Conservation (phyloP, 2,329 filamentous ascomycete genomes). For the Shiraia sp. region DNA sequence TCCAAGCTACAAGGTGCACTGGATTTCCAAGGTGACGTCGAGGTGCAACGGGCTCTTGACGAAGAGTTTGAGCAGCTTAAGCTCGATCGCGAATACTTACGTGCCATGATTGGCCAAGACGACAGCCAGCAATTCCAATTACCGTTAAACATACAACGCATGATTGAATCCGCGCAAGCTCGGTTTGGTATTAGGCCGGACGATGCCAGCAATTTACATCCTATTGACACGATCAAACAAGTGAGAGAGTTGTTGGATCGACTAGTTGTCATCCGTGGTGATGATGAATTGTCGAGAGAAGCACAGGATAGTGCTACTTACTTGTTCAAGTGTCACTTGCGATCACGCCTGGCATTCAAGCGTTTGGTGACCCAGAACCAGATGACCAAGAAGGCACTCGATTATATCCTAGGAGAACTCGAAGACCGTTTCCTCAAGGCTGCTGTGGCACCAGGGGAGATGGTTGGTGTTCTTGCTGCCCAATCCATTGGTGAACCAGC, state of each 20-base stretch:
- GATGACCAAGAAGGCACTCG: constrained; percentile 87
- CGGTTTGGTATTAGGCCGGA: constrained; percentile 84
- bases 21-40: constrained; percentile 84
- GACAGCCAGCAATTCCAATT: constrained; percentile 87
- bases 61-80: constrained; percentile 81
- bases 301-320: constrained; percentile 87
- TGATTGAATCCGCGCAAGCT: constrained; percentile 87
- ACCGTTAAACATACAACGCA: constrained; percentile 86
- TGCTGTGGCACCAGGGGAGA: constrained; percentile 89
- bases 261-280: constrained; percentile 83
- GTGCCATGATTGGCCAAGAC: constrained; percentile 66
- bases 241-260: constrained; percentile 75
- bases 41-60: constrained; percentile 83
- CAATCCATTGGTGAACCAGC: constrained; percentile 99
- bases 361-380: constrained; percentile 83
- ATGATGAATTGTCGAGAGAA: constrained; percentile 79
- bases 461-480: constrained; percentile 96
- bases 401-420: constrained; percentile 88
- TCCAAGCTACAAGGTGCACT: constrained; percentile 84
- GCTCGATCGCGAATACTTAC: constrained; percentile 75
- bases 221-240: constrained; percentile 80
- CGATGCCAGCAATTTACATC: constrained; percentile 85
- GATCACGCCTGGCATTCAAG: constrained; percentile 90
- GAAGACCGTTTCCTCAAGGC: constrained; percentile 86
- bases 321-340: constrained; percentile 88